phyloP scores from a whole-genome alignment of 306 rosid genomes.

The Leucaena leucocephala region DNA sequence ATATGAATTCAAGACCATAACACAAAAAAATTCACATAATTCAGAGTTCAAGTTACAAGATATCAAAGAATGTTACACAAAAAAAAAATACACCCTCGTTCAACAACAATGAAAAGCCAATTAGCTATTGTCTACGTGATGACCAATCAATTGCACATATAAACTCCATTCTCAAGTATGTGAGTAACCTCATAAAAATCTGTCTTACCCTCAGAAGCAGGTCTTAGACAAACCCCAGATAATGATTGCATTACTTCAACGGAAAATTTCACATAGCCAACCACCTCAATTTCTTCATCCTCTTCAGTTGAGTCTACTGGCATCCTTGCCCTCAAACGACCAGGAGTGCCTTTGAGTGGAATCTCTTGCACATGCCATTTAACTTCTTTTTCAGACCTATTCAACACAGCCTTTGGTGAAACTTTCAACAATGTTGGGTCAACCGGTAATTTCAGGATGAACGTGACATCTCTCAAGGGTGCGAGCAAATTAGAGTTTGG shows the following conservation, averaged over 20 bases:
- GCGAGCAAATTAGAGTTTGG: constrained; percentile 71
- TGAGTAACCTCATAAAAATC: constrained; percentile 90
- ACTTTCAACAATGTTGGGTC: constrained; percentile 89
- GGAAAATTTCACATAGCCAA: constrained; percentile 77
- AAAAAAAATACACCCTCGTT: background rate
- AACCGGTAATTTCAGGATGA: constrained; percentile 73
- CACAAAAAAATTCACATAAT: background rate
- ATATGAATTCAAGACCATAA: background rate
- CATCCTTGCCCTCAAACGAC: constrained; percentile 82
- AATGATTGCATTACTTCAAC: constrained; percentile 62
- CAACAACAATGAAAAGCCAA: constrained; percentile 28
- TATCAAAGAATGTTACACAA: constrained; percentile 10
- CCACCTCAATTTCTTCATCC: constrained; percentile 78
- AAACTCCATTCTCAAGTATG: constrained; percentile 78
- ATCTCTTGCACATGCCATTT: constrained; percentile 85
- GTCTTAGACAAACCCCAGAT: constrained; percentile 76
- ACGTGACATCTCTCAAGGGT: constrained; percentile 80
- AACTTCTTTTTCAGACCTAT: constrained; percentile 80
- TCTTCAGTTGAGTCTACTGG: constrained; percentile 75
- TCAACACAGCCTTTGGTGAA: constrained; percentile 89
- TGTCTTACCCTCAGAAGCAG: constrained; percentile 80
- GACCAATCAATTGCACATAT: constrained; percentile 72
- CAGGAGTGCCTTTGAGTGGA: constrained; percentile 75
- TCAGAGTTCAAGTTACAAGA: constrained; percentile 24
- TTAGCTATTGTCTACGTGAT: constrained; percentile 36